Conservation (phyloP, 176 grass and related monocot species). For the Oryza brachyantha region DNA sequence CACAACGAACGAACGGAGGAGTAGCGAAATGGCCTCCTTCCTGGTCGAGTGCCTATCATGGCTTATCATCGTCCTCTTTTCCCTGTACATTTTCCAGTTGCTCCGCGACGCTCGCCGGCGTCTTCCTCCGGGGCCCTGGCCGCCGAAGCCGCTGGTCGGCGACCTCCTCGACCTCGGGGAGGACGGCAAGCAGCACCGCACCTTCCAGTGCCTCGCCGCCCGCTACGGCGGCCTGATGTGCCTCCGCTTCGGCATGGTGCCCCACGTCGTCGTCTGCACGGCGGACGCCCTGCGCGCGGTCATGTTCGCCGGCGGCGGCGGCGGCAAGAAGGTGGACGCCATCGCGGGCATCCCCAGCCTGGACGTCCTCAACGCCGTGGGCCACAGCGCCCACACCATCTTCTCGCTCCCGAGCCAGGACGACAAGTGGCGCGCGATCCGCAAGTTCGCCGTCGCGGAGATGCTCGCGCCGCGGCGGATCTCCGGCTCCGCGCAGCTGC, state of each 20-base stretch:
- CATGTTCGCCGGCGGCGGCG: not conserved
- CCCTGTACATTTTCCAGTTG: not conserved
- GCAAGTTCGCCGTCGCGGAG: conserved; percentile 5
- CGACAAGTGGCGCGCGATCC: not conserved
- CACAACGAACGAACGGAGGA: no score
- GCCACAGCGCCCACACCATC: no score
- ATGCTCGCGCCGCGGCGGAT: not conserved
- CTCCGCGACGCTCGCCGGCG: not conserved
- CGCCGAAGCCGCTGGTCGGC: not conserved
- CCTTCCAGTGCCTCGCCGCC: not conserved
- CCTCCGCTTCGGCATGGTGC: conserved; percentile 12
- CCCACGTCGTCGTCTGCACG: not conserved
- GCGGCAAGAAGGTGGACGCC: not conserved
- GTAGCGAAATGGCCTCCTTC: not conserved
- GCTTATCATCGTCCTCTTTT: not conserved
- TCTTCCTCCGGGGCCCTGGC: no score
- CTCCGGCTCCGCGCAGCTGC: not conserved
- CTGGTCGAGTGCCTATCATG: not conserved
- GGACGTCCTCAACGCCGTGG: no score
- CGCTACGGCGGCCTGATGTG: not conserved
- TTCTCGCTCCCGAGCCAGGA: conserved; percentile 1
- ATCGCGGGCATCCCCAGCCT: not conserved
- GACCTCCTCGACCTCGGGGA: not conserved
- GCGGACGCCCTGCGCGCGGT: not conserved
- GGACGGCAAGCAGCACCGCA: conserved; percentile 1